phyloP scores from a whole-genome alignment of 2,329 filamentous ascomycete species.

The Penicillium sp. region DNA sequence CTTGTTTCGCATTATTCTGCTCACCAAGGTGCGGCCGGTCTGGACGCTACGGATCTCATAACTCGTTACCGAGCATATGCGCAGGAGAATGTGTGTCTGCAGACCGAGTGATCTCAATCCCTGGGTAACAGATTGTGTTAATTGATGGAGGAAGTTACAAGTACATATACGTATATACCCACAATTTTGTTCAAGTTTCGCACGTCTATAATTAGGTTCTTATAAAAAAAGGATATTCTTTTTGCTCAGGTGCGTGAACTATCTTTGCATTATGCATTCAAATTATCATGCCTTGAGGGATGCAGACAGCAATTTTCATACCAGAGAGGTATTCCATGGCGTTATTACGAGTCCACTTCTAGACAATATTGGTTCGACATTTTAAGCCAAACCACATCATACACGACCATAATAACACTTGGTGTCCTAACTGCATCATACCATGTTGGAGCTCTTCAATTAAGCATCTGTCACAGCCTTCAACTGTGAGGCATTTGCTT shows the following conservation, averaged over 20 bases:
- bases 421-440: not conserved
- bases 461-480: conserved; percentile 7
- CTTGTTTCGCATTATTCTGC: conserved; percentile 56
- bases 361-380: not conserved
- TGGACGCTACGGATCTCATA: conserved; percentile 55
- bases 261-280: not conserved
- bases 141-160: not conserved
- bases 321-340: not conserved
- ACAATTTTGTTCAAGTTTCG: not conserved
- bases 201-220: not conserved
- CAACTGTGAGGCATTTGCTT: conserved; percentile 23
- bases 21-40: conserved; percentile 37
- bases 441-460: not conserved
- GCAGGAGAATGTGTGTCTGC: conserved; percentile 49
- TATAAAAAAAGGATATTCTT: not conserved
- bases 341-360: not conserved
- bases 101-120: conserved; percentile 6
- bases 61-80: conserved; percentile 55
- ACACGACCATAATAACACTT: not conserved
- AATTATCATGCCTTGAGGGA: not conserved
- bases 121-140: not conserved
- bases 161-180: not conserved
- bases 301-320: not conserved
- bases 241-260: not conserved
- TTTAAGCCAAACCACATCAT: not conserved